A percentile compares a stretch with the other conserved stretches of the same genome.
phyloP scores from a whole-genome alignment of 495 filamentous ascomycete genomes.

The Opeltia flavorubescens region DNA sequence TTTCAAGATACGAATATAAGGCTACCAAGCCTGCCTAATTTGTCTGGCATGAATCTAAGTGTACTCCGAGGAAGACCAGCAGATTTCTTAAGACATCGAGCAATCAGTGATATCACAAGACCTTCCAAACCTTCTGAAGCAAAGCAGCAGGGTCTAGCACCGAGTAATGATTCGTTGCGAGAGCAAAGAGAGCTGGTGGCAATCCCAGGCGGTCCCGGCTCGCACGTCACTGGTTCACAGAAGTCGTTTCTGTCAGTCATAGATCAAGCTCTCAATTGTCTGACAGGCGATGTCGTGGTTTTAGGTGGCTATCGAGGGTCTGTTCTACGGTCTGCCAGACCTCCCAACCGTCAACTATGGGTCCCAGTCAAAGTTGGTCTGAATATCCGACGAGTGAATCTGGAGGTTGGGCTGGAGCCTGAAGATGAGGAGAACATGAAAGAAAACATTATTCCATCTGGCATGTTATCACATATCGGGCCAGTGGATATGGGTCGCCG shows the following conservation, averaged over 20 bases:
- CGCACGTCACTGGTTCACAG: slow-evolving; percentile 8
- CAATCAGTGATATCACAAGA: slow-evolving; percentile 8
- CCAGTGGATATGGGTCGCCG: slow-evolving; percentile 80
- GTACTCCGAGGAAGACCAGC: slow-evolving; percentile 20
- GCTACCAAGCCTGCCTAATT: slow-evolving; percentile 46
- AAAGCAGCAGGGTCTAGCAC: no score
- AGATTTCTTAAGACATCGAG: slow-evolving; percentile 27
- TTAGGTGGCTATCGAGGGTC: slow-evolving; percentile 89
- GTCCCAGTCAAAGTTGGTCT: slow-evolving; percentile 88
- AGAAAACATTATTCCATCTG: slow-evolving; percentile 64
- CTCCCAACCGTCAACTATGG: slow-evolving; percentile 75
- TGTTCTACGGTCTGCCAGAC: slow-evolving; percentile 68
- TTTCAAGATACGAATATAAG: slow-evolving; percentile 66
- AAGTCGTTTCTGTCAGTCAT: slow-evolving; percentile 35
- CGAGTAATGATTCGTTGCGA: no score
- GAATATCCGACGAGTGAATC: slow-evolving; percentile 80
- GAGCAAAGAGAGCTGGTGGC: no score
- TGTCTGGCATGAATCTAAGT: slow-evolving; percentile 35
- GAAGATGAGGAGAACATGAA: slow-evolving; percentile 82
- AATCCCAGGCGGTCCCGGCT: slow-evolving; percentile 3
- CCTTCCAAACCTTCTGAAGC: neutral
- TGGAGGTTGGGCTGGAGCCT: slow-evolving; percentile 70
- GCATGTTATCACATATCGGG: slow-evolving; percentile 80
- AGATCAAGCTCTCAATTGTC: slow-evolving; percentile 47
- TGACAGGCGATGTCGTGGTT: slow-evolving; percentile 77